These are phyloP conservation scores for Trichosporon faecale DNA, from an alignment of 1,284 basidiomycete genomes.

Conservation along the genomic window DNA sequence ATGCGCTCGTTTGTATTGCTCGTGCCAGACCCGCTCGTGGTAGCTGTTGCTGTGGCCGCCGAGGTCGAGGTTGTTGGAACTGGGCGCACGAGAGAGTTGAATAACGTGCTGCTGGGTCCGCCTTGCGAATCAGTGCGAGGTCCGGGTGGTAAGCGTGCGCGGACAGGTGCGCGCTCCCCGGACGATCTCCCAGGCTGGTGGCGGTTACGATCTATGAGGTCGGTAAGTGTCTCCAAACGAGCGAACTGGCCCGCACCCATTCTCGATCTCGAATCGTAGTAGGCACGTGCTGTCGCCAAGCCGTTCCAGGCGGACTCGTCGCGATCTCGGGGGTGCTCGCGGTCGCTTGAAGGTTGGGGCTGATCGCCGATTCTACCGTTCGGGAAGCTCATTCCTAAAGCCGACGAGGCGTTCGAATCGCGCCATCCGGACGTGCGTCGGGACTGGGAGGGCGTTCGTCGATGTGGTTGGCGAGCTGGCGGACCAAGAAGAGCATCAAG, in stretches of 20 bases:
- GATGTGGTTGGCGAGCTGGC: background rate
- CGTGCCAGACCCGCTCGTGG: background rate
- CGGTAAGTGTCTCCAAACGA: background rate
- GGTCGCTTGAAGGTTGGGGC: background rate
- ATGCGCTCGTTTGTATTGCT: slow-evolving; percentile 19
- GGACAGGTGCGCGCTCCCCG: slow-evolving; percentile 9
- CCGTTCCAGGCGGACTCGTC: slow-evolving; percentile 2
- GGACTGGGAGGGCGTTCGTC: background rate
- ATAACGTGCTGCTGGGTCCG: background rate
- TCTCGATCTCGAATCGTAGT: background rate
- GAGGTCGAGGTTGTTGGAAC: background rate
- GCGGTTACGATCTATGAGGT: background rate
- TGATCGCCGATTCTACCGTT: slow-evolving; percentile 6
- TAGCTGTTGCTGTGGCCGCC: background rate
- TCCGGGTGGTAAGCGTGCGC: background rate
- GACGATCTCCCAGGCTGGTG: slow-evolving; percentile 1
- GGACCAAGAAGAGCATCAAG: slow-evolving; percentile 5
- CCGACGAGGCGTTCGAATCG: background rate
- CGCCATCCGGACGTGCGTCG: background rate
- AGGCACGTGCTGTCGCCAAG: slow-evolving; percentile 7
- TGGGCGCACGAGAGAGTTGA: slow-evolving; percentile 1
- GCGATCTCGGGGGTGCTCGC: background rate
- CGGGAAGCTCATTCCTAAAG: slow-evolving; percentile 13
- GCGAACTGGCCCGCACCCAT: background rate
- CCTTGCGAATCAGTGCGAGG: background rate